Percentiles rank a stretch among this genome's conserved stretches.
These are phyloP conservation scores for Vaccinium macrocarpon DNA, from an alignment of 148 eudicot species.

Conservation along the genomic window DNA sequence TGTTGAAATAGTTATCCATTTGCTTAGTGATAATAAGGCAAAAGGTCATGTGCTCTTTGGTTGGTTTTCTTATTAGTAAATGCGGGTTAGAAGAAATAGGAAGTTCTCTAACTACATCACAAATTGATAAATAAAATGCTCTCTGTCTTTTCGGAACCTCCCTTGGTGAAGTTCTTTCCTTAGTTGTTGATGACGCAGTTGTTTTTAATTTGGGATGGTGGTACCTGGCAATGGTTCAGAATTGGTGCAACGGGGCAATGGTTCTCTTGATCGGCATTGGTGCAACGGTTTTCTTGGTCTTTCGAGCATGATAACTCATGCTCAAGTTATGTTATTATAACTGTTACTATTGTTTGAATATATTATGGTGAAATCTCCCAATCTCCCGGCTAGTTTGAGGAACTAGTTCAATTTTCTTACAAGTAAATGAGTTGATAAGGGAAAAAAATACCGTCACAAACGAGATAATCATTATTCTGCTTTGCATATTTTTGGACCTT, in stretches of 20 bases:
- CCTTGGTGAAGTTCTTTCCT: neutral
- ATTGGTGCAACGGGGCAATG: neutral
- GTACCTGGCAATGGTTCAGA: neutral
- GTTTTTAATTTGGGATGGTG: neutral
- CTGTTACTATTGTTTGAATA: neutral
- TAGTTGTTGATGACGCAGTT: neutral
- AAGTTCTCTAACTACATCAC: neutral
- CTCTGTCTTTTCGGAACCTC: neutral
- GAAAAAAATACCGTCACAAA: neutral
- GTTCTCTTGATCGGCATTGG: neutral
- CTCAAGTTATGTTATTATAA: neutral
- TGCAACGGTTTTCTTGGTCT: neutral
- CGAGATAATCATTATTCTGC: neutral
- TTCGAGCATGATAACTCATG: neutral
- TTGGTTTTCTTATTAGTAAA: neutral
- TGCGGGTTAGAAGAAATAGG: neutral
- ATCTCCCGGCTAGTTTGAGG: neutral
- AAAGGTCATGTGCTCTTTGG: neutral
- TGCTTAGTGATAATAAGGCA: neutral
- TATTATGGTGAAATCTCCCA: neutral
- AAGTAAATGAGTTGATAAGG: neutral
- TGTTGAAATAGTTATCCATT: neutral
- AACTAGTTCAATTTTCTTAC: neutral
- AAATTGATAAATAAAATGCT: neutral
- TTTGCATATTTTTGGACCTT: conserved; percentile 1